Evolutionary conservation across 2,329 filamentous ascomycete species (phyloP).

Genomic region (Colletotrichum acutatum): DNA sequence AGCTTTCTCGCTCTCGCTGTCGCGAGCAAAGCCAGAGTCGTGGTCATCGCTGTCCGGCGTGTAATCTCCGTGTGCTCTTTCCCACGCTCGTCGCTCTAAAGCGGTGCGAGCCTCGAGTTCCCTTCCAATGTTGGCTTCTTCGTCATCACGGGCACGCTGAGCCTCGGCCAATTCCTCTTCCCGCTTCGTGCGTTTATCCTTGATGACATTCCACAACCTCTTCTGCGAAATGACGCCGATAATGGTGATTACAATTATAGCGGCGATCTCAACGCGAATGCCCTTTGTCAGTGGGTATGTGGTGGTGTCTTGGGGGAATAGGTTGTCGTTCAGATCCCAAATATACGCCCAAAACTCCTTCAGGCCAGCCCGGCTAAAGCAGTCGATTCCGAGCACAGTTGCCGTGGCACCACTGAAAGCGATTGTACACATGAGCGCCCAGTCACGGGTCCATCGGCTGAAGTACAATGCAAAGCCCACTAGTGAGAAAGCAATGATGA

Average conservation of each 20-base stretch:
- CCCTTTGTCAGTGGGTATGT: conserved; percentile 89
- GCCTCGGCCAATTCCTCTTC: conserved; percentile 61
- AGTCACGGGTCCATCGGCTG: conserved; percentile 80
- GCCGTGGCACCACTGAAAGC: conserved; percentile 86
- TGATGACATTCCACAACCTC: conserved; percentile 85
- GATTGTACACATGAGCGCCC: conserved; percentile 80
- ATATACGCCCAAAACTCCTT: conserved; percentile 98
- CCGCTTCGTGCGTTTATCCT: conserved; percentile 66
- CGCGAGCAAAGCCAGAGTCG: conserved; percentile 62
- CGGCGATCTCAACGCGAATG: conserved; percentile 86
- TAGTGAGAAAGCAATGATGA: conserved; percentile 79
- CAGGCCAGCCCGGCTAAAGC: conserved; percentile 86
- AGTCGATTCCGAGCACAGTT: conserved; percentile 87
- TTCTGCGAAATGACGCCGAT: conserved; percentile 86
- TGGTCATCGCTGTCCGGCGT: conserved; percentile 46
- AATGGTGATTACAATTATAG: conserved; percentile 78
- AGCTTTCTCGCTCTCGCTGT: conserved; percentile 58
- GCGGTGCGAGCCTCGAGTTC: conserved; percentile 71
- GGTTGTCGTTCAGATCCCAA: conserved; percentile 82
- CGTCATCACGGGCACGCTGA: conserved; percentile 65
- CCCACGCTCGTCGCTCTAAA: conserved; percentile 77
- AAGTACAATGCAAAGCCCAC: conserved; percentile 80
- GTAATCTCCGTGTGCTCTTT: conserved; percentile 76
- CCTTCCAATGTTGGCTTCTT: conserved; percentile 78
- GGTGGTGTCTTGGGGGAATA: conserved; percentile 80